Evolutionary conservation across 2,329 filamentous ascomycete genomes (phyloP).

Genomic region (Blumeriella jaapii): DNA sequence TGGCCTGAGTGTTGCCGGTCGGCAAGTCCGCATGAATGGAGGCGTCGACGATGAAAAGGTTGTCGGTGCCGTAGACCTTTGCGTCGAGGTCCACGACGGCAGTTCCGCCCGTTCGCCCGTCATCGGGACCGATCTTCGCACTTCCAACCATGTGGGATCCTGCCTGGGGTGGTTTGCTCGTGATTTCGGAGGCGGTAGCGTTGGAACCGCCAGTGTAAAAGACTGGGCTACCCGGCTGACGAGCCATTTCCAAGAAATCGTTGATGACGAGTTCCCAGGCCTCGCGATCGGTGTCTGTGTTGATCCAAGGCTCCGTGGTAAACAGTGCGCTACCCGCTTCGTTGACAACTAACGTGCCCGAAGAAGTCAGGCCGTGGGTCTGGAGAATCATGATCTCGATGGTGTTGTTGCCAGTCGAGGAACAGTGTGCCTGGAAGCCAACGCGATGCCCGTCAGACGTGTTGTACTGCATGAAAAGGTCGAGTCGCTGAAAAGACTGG

Average conservation of each 20-base stretch:
- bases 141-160: slow-evolving; percentile 42
- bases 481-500: slow-evolving; percentile 2
- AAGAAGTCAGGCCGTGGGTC: slow-evolving; percentile 4
- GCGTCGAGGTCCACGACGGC: slow-evolving; percentile 51
- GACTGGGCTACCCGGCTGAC: background rate
- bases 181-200: slow-evolving; percentile 5
- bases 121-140: slow-evolving; percentile 46
- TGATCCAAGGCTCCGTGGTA: slow-evolving; percentile 2
- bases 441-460: background rate
- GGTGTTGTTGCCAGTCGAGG: background rate
- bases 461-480: background rate
- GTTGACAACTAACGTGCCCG: background rate
- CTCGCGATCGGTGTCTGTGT: slow-evolving; percentile 2
- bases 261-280: slow-evolving; percentile 2
- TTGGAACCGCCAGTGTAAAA: slow-evolving; percentile 1
- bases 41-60: slow-evolving; percentile 56
- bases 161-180: background rate
- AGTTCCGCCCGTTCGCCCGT: slow-evolving; percentile 33
- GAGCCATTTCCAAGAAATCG: slow-evolving; percentile 1
- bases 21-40: slow-evolving; percentile 57
- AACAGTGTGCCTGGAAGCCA: background rate
- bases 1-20: slow-evolving; percentile 55
- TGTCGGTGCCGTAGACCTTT: slow-evolving; percentile 54
- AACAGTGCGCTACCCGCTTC: background rate
- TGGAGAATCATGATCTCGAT: slow-evolving; percentile 1